Base-by-base conservation (phyloP, 257 asterid genomes). In the Solanum tacnaense region DNA sequence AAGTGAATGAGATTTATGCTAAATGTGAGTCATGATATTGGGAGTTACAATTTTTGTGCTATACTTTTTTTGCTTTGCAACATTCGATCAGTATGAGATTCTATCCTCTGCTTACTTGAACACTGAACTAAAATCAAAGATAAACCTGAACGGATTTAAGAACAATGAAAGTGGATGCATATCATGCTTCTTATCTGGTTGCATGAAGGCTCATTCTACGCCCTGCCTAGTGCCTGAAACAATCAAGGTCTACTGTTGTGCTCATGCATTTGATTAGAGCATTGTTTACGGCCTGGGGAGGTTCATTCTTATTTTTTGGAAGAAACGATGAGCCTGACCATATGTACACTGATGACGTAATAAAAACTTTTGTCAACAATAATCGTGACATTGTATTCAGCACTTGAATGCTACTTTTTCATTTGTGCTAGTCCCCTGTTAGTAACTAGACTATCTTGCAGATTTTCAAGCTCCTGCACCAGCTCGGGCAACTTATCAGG, bases 401-500 rank as follows among this genome's bases (percentile, higher is more conserved):
- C 25, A 13, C 34, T 78, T 39, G 84, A 39, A n/a, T 25, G 84
- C 62, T 39, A 4, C n/a, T 78, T 76, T 41, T 13, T 15, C 6
- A 9, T 78, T 78, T 78, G 65, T 41, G 84, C 62, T 78, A 13
- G 65, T 76, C 60, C 13, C 35, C 7, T 39, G 7, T 39, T 76
- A 39, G 35, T 76, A 76, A 38, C 18, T n/a, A 39, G 60, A 39
- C 67, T 79, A 86, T 83, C 74, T 88, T 89, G 95, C 96, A 95
- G 98, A 95, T 92, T 95, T 96, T 87, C 93, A 95, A 34, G 91
- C 95, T 62, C 98, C 98, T 7, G 96, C 97, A 9, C 99, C 99
- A 5, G 98, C 98, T 29, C 98, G 99, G 62, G 90, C 98, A 13
- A 96, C 99, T 41, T 96, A 94, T 90, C 98, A 96, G 92, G 99